Evolutionary conservation across 2,329 filamentous ascomycete genomes (phyloP).

Genomic region (Ceratocystis variospora): DNA sequence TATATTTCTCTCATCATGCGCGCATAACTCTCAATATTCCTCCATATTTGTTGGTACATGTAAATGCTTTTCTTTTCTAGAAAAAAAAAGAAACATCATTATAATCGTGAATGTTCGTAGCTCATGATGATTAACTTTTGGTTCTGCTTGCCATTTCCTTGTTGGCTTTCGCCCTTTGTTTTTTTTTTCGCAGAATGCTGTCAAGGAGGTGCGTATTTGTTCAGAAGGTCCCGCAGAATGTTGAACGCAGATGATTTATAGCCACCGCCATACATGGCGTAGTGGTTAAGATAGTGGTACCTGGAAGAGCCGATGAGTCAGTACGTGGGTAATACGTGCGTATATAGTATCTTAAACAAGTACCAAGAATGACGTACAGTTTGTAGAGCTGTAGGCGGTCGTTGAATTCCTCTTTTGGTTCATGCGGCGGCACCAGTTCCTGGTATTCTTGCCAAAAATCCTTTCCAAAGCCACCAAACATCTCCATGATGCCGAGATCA

Average conservation of each 20-base stretch:
- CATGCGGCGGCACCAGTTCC: constrained; percentile 58
- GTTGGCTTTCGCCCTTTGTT: not conserved
- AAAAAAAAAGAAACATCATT: constrained; percentile 6
- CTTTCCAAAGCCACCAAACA: constrained; percentile 79
- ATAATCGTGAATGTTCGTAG: constrained; percentile 10
- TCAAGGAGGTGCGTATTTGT: constrained; percentile 48
- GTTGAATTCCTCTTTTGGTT: constrained; percentile 71
- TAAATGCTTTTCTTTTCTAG: not conserved
- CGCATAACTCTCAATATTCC: not conserved
- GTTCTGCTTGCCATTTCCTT: not conserved
- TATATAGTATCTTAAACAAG: not conserved
- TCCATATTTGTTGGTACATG: not conserved
- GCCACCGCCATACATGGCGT: constrained; percentile 66
- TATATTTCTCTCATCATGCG: too few relatives aligned
- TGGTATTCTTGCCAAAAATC: constrained; percentile 69
- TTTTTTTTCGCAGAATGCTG: not conserved
- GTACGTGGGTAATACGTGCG: constrained; percentile 4
- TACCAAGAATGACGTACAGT: constrained; percentile 44
- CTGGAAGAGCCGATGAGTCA: constrained; percentile 29
- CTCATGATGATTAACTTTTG: constrained; percentile 8
- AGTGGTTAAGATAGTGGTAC: constrained; percentile 85
- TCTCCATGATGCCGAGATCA: constrained; percentile 85
- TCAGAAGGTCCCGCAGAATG: constrained; percentile 62
- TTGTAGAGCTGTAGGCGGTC: constrained; percentile 73
- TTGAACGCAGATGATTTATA: constrained; percentile 63